Evolutionary conservation across 2,329 filamentous ascomycete species (phyloP).

Genomic region (Teratosphaeria zuluensis): DNA sequence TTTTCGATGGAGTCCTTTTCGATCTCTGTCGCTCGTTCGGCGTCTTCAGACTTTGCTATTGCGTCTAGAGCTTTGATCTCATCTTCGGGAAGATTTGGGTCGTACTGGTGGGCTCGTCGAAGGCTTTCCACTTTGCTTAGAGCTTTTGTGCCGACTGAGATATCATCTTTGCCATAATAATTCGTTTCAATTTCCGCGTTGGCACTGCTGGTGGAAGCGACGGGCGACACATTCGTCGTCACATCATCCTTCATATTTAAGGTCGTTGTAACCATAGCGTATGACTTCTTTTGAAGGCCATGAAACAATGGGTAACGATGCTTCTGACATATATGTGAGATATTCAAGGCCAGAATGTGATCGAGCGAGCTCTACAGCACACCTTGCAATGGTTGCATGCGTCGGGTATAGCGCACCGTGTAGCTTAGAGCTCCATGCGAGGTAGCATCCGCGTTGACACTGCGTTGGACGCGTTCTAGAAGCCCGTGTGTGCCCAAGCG

Average conservation of each 20-base stretch:
- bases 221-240: neutral
- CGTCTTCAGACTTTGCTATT: conserved; percentile 7
- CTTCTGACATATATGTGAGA: neutral
- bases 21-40: conserved; percentile 6
- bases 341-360: neutral
- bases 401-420: neutral
- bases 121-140: conserved; percentile 6
- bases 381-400: neutral
- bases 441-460: neutral
- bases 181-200: neutral
- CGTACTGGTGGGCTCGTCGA: conserved; percentile 9
- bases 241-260: neutral
- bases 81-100: conserved; percentile 12
- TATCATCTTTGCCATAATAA: neutral
- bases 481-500: neutral
- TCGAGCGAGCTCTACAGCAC: neutral
- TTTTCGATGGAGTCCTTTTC: conserved; percentile 9
- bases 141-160: conserved; percentile 5
- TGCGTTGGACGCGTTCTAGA: neutral
- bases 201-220: neutral
- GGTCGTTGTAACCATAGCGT: neutral
- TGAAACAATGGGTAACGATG: neutral
- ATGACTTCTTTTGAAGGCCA: neutral
- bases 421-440: neutral
- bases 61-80: conserved; percentile 7